phyloP scores from a whole-genome alignment of 305 asterid genomes.

The Rubia tinctorum region DNA sequence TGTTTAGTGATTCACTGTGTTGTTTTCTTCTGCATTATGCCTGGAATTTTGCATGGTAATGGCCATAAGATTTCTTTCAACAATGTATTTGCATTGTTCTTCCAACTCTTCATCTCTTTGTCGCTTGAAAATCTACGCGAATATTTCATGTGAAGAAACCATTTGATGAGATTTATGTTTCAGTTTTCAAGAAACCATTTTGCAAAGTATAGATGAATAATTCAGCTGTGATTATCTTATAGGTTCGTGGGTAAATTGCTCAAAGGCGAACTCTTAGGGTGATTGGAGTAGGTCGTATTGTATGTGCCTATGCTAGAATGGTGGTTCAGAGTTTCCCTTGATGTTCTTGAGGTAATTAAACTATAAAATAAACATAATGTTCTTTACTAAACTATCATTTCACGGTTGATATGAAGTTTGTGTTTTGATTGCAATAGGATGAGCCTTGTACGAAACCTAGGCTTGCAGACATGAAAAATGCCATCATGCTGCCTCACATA shows the following conservation, averaged over 20 bases:
- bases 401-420: background rate
- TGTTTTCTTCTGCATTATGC: background rate
- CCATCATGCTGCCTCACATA: constrained; percentile 58
- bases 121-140: no score
- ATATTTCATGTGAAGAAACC: no score
- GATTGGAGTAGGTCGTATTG: constrained; percentile 96
- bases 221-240: constrained; percentile 15
- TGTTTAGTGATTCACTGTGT: background rate
- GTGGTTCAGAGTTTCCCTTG: constrained; percentile 98
- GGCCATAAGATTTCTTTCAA: background rate
- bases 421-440: constrained; percentile 39
- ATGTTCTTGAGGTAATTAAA: constrained; percentile 80
- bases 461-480: constrained; percentile 81
- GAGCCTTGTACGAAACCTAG: constrained; percentile 98
- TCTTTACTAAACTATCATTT: no score
- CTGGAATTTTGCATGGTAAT: background rate
- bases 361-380: background rate
- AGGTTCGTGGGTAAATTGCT: constrained; percentile 96
- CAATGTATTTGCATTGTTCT: background rate
- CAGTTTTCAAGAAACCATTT: no score
- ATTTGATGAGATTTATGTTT: no score
- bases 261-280: constrained; percentile 94
- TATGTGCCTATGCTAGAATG: constrained; percentile 98
- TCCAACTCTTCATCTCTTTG: background rate
- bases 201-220: no score